A percentile compares a stretch with the other conserved stretches of the same genome.
These are phyloP conservation scores for Kentomonas sorsogonicus DNA, from an alignment of 208 protist genomes.

Conservation along the genomic window DNA sequence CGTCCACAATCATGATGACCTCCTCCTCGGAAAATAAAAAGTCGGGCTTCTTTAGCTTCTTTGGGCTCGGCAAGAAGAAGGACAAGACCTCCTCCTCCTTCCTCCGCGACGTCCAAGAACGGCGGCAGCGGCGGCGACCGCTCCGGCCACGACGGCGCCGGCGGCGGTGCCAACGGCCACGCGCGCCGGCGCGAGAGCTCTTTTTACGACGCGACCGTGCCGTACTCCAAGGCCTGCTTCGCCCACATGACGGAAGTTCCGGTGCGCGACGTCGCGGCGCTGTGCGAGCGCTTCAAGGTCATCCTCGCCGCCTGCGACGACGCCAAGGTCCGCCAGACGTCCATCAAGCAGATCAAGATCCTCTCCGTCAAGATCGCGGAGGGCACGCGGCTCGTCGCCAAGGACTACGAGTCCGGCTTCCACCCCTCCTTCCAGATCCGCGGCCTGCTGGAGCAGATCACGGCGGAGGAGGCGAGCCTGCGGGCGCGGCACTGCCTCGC, in stretches of 20 bases:
- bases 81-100: too few relatives aligned
- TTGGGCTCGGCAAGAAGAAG: constrained; percentile 41
- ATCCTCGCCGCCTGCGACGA: constrained; percentile 28
- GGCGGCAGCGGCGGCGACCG: constrained; percentile 5
- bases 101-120: too few relatives aligned
- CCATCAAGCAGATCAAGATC: constrained; percentile 20
- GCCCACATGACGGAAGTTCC: constrained; percentile 29
- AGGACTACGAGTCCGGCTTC: constrained; percentile 19
- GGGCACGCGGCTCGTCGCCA: constrained; percentile 16
- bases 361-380: constrained; percentile 30
- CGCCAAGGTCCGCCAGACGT: constrained; percentile 17
- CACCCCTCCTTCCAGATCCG: constrained; percentile 30
- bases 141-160: neutral
- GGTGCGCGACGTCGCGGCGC: constrained; percentile 29
- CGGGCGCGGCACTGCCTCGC: constrained; percentile 65
- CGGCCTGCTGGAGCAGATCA: constrained; percentile 42
- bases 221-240: too few relatives aligned
- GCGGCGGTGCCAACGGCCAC: neutral
- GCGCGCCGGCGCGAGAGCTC: too few relatives aligned
- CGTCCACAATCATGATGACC: neutral
- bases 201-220: too few relatives aligned
- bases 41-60: constrained; percentile 30
- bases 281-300: constrained; percentile 32
- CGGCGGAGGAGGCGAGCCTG: constrained; percentile 35
- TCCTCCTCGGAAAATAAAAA: neutral